Evolutionary conservation across 2,329 filamentous ascomycete species (phyloP), one percentile per base, ranked within the genome.

Genomic region (Microsporum ferrugineum): DNA sequence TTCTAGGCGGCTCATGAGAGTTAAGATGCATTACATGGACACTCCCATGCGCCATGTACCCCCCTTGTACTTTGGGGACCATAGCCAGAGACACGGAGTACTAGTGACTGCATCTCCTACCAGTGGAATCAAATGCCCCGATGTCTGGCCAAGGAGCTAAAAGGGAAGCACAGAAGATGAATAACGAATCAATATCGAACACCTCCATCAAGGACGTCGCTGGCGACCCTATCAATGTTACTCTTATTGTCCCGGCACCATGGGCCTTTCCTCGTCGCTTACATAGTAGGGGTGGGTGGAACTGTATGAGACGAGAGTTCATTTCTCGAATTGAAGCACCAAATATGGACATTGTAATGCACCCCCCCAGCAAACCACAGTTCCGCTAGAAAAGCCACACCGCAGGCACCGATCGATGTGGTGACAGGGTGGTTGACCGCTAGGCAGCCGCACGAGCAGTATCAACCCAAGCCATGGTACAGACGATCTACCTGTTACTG

Each of bases 331-430:
- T 41, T 51, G 38, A 51, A 27, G 43, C 45, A 51, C 43, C 31
- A 51, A 34, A 59, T 36, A 27, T 51, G 49, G 58, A 27, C 45
- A 59, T 51, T 59, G 38, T 51, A 43, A 38, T 23, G 17, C 39
- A 43, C 10, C 29, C 43, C 43, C 12, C 33, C 29, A 41, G 57
- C n/a, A 5, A 70, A 38, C 61, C 7, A 7, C 45, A 51, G 39
- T 14, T 6, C 39, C n/a, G 17, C 39, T n/a, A 43, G 14, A 43
- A n/a, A 7, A 51, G 27, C 45, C 45, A 51, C 45, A 12, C 23
- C 45, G 31, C 27, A 8, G 43, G 31, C 45, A 51, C 27, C 45
- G 8, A 12, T 29, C 31, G 51, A 55, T 10, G 43, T 47, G 31
- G 51, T 55, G 51, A 55, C 51, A 55, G 51, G 39, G 39, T 43